Percentiles rank a stretch among this genome's conserved stretches.
Conservation (phyloP, 1,139 yeast genomes). For the Hansenula sp. region DNA sequence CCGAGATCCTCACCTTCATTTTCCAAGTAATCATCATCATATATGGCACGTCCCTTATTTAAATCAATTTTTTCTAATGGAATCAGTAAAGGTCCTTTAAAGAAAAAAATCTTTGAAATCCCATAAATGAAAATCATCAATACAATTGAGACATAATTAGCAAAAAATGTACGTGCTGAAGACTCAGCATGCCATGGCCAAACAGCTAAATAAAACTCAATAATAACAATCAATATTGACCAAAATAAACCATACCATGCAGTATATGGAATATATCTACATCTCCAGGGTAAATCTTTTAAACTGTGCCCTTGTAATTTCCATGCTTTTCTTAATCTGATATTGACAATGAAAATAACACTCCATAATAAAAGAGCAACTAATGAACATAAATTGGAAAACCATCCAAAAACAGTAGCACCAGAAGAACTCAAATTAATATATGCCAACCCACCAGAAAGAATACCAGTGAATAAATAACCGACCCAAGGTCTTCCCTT, state of each 20-base stretch:
- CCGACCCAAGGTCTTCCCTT: slow-evolving; percentile 55
- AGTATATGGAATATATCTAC: slow-evolving; percentile 6
- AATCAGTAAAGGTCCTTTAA: slow-evolving; percentile 12
- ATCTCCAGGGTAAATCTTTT: slow-evolving; percentile 5
- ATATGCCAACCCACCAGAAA: slow-evolving; percentile 41
- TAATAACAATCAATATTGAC: slow-evolving; percentile 11
- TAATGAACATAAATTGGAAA: slow-evolving; percentile 78
- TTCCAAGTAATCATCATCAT: background rate
- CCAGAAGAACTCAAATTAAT: slow-evolving; percentile 52
- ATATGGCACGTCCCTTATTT: slow-evolving; percentile 6
- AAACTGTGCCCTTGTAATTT: slow-evolving; percentile 39
- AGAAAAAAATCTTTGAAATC: slow-evolving; percentile 9
- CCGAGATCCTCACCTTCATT: slow-evolving; percentile 1
- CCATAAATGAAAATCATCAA: slow-evolving; percentile 10
- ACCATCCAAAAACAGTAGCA: slow-evolving; percentile 66
- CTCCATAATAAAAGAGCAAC: slow-evolving; percentile 80
- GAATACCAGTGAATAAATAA: slow-evolving; percentile 33
- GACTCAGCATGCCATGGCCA: slow-evolving; percentile 15
- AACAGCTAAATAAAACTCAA: slow-evolving; percentile 14
- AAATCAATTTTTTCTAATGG: slow-evolving; percentile 10
- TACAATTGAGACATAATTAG: slow-evolving; percentile 14
- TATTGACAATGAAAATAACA: slow-evolving; percentile 65
- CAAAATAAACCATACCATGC: slow-evolving; percentile 13
- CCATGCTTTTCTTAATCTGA: slow-evolving; percentile 73
- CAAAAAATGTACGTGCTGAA: slow-evolving; percentile 14